phyloP scores from a whole-genome alignment of 2,329 filamentous ascomycete species.

The Zymoseptoria brevis region DNA sequence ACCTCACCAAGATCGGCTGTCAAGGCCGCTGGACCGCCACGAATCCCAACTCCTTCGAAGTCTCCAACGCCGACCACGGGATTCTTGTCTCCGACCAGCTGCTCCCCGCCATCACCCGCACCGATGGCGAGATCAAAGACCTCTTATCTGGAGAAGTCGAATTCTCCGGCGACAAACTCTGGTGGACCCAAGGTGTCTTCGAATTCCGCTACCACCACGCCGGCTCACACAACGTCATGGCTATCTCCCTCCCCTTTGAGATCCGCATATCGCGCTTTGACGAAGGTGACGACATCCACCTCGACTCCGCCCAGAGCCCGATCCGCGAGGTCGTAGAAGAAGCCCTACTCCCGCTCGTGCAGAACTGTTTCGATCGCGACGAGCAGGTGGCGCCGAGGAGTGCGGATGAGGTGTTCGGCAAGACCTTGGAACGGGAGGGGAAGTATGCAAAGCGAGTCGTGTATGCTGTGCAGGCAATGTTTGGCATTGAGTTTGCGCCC shows the following conservation, averaged over 20 bases:
- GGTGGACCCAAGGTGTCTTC: constrained; percentile 94
- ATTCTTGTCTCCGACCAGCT: constrained; percentile 63
- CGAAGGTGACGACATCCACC: constrained; percentile 51
- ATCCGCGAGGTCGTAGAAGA: constrained; percentile 65
- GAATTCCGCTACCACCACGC: constrained; percentile 97
- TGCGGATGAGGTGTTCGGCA: constrained; percentile 74
- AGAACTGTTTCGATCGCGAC: constrained; percentile 88
- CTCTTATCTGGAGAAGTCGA: constrained; percentile 71
- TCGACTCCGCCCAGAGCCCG: constrained; percentile 34
- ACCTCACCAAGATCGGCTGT: constrained; percentile 74
- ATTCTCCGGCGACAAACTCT: constrained; percentile 87
- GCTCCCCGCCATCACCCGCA: constrained; percentile 37
- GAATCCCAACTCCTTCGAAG: constrained; percentile 67
- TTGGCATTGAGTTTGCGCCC: constrained; percentile 89
- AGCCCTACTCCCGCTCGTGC: constrained; percentile 71
- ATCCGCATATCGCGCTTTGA: constrained; percentile 76
- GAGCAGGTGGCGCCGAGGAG: constrained; percentile 79
- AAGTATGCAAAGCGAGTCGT: constrained; percentile 88
- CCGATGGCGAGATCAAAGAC: constrained; percentile 47
- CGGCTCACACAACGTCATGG: constrained; percentile 86
- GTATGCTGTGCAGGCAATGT: constrained; percentile 91
- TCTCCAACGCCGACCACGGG: constrained; percentile 64
- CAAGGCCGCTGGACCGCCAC: constrained; percentile 85
- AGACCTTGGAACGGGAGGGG: constrained; percentile 72
- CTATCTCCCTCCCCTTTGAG: constrained; percentile 88